Percentiles rank a stretch among this genome's conserved stretches.
These are phyloP conservation scores for Herpetomonas tarakana DNA, from an alignment of 208 protist genomes.

Conservation along the genomic window DNA sequence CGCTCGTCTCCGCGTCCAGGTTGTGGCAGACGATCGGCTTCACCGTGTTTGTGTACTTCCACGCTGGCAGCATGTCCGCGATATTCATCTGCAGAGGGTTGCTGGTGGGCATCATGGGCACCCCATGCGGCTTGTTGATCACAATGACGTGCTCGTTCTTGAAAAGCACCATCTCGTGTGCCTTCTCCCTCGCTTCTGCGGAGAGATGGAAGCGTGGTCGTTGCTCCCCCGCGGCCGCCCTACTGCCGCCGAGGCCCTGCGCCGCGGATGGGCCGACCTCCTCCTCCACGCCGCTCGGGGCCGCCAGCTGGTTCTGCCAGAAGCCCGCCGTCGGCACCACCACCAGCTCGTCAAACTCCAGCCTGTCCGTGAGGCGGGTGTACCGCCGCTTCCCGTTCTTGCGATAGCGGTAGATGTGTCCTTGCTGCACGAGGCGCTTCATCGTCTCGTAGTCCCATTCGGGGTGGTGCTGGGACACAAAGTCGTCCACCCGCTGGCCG, in stretches of 20 bases:
- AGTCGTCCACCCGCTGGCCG: slow-evolving; percentile 84
- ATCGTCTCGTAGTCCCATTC: slow-evolving; percentile 85
- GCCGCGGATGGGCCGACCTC: neutral
- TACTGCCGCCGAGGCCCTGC: neutral
- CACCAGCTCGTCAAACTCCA: slow-evolving; percentile 88
- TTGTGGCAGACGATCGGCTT: slow-evolving; percentile 88
- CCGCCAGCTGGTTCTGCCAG: slow-evolving; percentile 60
- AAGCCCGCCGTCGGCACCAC: slow-evolving; percentile 70
- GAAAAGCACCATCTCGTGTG: slow-evolving; percentile 91
- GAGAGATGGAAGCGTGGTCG: slow-evolving; percentile 58
- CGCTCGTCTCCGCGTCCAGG: slow-evolving; percentile 88
- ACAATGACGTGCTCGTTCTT: slow-evolving; percentile 94
- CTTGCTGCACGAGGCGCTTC: slow-evolving; percentile 76
- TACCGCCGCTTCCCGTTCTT: slow-evolving; percentile 87
- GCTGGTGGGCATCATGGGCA: slow-evolving; percentile 88
- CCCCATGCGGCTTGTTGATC: slow-evolving; percentile 91
- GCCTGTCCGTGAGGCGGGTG: slow-evolving; percentile 79
- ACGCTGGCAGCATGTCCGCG: slow-evolving; percentile 81
- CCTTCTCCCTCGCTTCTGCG: slow-evolving; percentile 57
- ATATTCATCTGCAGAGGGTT: slow-evolving; percentile 87
- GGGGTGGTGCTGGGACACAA: slow-evolving; percentile 76
- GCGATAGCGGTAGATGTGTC: slow-evolving; percentile 87
- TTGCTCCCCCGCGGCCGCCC: slow-evolving; percentile 3
- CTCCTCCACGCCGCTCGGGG: slow-evolving; percentile 36
- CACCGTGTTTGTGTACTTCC: slow-evolving; percentile 78